Base-by-base conservation (phyloP, 1,284 basidiomycete species). In the Fistulinella cinereoalba region DNA sequence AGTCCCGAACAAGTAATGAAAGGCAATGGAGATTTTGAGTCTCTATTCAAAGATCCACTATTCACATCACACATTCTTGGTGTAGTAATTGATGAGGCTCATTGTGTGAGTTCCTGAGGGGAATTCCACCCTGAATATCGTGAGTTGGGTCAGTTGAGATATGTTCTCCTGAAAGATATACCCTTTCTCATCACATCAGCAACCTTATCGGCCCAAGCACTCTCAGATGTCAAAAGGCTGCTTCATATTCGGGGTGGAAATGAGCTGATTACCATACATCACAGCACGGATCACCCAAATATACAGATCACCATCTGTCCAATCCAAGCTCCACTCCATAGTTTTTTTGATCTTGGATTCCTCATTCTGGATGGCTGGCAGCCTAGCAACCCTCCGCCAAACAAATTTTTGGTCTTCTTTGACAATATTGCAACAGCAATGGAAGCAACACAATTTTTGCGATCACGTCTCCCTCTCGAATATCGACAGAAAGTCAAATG, bases 391-490 rank as follows among this genome's bases (percentile, higher is more conserved):
- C 41, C 46, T 5, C 48, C 52, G 5, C 51, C 47, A 1, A 45
- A 47, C 6, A 64, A 59, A n/a, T 66, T 71, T 38, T 19, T 70
- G 3, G 33, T 70, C 2, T 69, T 71, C 47, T 64, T 66, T 25
- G 54, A 71, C 37, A 54, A 47, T 18, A 67, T 58, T 2, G 9
- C 29, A 0, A 44, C 57, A 2, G 37, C 33, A 27, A 27, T 27
- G n/a, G n/a, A n/a, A n/a, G n/a, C n/a, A n/a, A n/a, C n/a, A n/a
- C n/a, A n/a, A n/a, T n/a, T n/a, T n/a, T n/a, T n/a, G n/a, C n/a
- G n/a, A n/a, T n/a, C n/a, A n/a, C n/a, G n/a, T n/a, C n/a, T n/a
- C n/a, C n/a, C n/a, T n/a, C n/a, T n/a, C n/a, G n/a, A n/a, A n/a
- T n/a, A n/a, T n/a, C n/a, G n/a, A n/a, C n/a, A 32, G 1, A 32